A percentile compares a stretch with the other conserved stretches of the same genome.
Conservation (phyloP, 257 asterid species). For the Solanum sitiens region DNA sequence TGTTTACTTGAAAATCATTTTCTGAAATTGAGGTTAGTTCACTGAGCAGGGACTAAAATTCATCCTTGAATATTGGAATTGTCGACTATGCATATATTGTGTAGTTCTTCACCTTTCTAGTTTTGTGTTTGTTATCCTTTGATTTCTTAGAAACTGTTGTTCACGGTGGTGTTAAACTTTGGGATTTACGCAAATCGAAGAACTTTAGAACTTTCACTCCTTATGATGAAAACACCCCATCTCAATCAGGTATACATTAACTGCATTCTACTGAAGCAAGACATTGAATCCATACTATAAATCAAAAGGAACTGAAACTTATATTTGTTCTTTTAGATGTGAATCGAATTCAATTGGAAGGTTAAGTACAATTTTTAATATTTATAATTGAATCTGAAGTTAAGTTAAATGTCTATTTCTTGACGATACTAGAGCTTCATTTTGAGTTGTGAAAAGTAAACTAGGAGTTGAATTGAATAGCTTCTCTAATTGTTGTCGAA, state of each 20-base stretch:
- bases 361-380: too few relatives aligned
- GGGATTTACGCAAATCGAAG: constrained; percentile 89
- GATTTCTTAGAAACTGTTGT: constrained; percentile 48
- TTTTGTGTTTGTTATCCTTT: neutral
- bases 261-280: neutral
- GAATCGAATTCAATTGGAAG: neutral
- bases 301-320: too few relatives aligned
- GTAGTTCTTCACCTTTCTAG: neutral
- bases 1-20: neutral
- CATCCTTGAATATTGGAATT: too few relatives aligned
- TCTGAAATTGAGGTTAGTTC: neutral
- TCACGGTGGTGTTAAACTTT: constrained; percentile 92
- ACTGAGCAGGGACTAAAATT: too few relatives aligned
- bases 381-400: neutral
- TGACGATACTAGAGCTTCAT: neutral
- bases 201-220: constrained; percentile 72
- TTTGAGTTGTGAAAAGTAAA: neutral
- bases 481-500: neutral
- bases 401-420: neutral
- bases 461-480: neutral
- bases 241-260: constrained; percentile 57
- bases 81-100: neutral
- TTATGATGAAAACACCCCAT: constrained; percentile 73
- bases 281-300: neutral
- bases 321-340: neutral